Conservation (phyloP, 2,329 filamentous ascomycete species). For the Talaromyces sp. region DNA sequence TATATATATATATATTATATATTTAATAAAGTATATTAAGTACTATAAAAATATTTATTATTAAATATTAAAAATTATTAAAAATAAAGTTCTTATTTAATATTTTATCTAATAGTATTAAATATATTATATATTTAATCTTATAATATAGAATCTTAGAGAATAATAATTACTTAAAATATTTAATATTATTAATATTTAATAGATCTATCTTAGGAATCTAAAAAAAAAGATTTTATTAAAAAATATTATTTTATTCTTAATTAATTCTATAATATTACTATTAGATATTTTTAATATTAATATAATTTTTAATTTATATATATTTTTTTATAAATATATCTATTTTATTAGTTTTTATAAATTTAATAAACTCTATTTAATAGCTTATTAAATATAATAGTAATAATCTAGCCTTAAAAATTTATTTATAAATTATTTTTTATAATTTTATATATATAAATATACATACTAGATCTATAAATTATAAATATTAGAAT, state of each 20-base stretch:
- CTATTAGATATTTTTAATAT: neutral
- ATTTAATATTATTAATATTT: neutral
- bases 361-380: conserved; percentile 20
- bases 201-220: neutral
- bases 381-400: conserved; percentile 24
- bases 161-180: neutral
- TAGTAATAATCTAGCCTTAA: conserved; percentile 22
- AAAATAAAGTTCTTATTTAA: neutral
- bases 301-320: neutral
- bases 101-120: neutral
- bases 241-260: neutral
- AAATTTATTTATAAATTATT: conserved; percentile 15
- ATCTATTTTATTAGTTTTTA: conserved; percentile 28
- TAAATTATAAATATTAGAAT: neutral
- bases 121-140: neutral
- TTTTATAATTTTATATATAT: conserved; percentile 17
- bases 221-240: too few species aligned
- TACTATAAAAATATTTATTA: neutral
- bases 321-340: neutral
- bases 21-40: neutral
- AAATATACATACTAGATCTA: conserved; percentile 1
- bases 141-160: neutral
- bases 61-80: neutral
- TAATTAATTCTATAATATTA: neutral
- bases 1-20: neutral